Conservation (phyloP, 352 stramenopile species). For the Plasmopara muralis region DNA sequence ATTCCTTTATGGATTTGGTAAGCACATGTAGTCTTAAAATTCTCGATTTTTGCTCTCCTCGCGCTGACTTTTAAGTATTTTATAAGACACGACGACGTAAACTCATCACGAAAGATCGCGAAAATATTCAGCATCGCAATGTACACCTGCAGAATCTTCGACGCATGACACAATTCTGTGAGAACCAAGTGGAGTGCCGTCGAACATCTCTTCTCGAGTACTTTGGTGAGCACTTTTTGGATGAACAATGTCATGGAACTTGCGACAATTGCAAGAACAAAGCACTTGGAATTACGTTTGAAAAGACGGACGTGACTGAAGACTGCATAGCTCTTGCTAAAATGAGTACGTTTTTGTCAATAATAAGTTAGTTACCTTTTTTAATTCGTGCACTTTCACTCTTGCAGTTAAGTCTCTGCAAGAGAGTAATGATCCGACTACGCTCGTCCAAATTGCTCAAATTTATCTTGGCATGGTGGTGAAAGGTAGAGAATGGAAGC, state of each 20-base stretch:
- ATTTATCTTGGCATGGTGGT: slow-evolving; percentile 55
- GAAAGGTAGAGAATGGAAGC: slow-evolving; percentile 72
- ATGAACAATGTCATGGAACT: slow-evolving; percentile 58
- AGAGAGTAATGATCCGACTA: slow-evolving; percentile 48
- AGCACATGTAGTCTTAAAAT: slow-evolving; percentile 3
- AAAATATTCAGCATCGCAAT: slow-evolving; percentile 73
- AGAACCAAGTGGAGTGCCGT: slow-evolving; percentile 84
- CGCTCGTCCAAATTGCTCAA: slow-evolving; percentile 69
- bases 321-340: slow-evolving; percentile 56
- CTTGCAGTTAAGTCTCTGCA: slow-evolving; percentile 54
- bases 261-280: slow-evolving; percentile 88
- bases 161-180: slow-evolving; percentile 83
- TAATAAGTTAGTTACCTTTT: background rate
- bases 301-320: slow-evolving; percentile 71
- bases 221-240: slow-evolving; percentile 85
- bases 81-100: slow-evolving; percentile 55
- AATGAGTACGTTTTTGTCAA: slow-evolving; percentile 42
- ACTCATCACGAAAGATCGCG: slow-evolving; percentile 72
- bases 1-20: slow-evolving; percentile 78
- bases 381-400: background rate
- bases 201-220: slow-evolving; percentile 80
- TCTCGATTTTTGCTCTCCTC: background rate
- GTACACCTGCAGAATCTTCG: slow-evolving; percentile 79
- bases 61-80: slow-evolving; percentile 1
- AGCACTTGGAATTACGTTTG: slow-evolving; percentile 47